Evolutionary conservation across 345 rosid genomes (phyloP).

Genomic region (Passiflora organensis): DNA sequence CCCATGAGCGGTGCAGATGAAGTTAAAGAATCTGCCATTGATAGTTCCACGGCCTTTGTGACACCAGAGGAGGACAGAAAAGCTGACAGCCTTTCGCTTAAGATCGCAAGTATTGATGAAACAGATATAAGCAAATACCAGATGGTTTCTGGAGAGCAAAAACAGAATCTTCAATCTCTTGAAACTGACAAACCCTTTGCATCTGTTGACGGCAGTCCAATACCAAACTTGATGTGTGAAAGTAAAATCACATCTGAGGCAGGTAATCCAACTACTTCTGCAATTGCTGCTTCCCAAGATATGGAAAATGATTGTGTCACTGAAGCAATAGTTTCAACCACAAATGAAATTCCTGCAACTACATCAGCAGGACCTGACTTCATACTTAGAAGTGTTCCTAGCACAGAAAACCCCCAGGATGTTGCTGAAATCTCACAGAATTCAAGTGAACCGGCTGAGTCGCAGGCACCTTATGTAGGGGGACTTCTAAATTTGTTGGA

Average conservation of each 20-base stretch:
- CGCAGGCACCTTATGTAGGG: conserved; percentile 23
- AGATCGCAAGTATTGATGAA: conserved; percentile 3
- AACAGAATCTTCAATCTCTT: conserved; percentile 5
- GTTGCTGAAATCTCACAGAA: conserved; percentile 27
- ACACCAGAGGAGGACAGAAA: conserved; percentile 27
- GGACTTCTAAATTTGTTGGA: conserved; percentile 45
- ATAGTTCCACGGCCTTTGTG: conserved; percentile 14
- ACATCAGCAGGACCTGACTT: conserved; percentile 5
- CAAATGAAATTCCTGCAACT: conserved; percentile 16
- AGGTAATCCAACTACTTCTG: conserved; percentile 4
- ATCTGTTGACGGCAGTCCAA: conserved; percentile 14
- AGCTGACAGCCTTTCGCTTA: conserved; percentile 14
- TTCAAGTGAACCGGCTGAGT: conserved; percentile 10
- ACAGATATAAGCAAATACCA: conserved; percentile 5
- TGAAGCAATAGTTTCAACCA: conserved; percentile 14
- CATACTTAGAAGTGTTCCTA: conserved; percentile 8
- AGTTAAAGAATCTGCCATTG: conserved; percentile 19
- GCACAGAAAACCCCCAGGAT: conserved; percentile 10
- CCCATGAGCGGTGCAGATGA: conserved; percentile 25
- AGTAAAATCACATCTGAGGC: conserved; percentile 1
- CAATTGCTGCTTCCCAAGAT: conserved; percentile 21
- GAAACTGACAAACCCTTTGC: conserved; percentile 2
- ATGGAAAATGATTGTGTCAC: conserved; percentile 3
- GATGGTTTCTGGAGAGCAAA: conserved; percentile 19
- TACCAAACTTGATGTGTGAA: conserved; percentile 5